Percentiles rank a stretch among this genome's conserved stretches.
phyloP scores from a whole-genome alignment of 495 filamentous ascomycete species.

The Aspergillus hancockii region DNA sequence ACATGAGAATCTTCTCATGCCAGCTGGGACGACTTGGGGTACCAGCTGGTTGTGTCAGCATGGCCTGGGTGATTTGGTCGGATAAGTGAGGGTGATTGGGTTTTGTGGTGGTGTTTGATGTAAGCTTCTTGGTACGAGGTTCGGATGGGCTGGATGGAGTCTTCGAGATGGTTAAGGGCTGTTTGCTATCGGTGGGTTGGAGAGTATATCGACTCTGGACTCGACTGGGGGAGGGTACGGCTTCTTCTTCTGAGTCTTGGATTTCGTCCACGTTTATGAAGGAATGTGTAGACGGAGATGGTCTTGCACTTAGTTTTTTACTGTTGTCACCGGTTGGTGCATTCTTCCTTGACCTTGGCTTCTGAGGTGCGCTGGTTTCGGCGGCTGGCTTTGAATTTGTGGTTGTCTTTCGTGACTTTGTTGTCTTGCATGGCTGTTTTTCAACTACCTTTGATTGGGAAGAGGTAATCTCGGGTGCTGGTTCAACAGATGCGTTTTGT shows the following conservation, averaged over 20 bases:
- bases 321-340: neutral
- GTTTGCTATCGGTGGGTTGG: constrained; percentile 2
- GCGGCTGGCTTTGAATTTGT: constrained; percentile 12
- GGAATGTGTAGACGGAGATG: constrained; percentile 14
- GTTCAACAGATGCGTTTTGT: constrained; percentile 7
- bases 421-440: constrained; percentile 4
- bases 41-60: constrained; percentile 56
- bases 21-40: constrained; percentile 52
- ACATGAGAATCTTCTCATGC: constrained; percentile 91
- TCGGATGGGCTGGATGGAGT: constrained; percentile 10
- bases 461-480: neutral
- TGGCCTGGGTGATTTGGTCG: constrained; percentile 63
- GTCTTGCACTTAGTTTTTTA: neutral
- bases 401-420: constrained; percentile 10
- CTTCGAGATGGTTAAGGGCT: constrained; percentile 11
- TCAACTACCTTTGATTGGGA: constrained; percentile 8
- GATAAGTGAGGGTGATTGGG: constrained; percentile 47
- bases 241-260: constrained; percentile 62
- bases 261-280: constrained; percentile 57
- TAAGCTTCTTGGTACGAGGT: constrained; percentile 7
- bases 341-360: neutral
- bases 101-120: neutral
- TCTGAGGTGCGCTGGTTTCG: constrained; percentile 2
- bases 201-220: constrained; percentile 26
- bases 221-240: constrained; percentile 36